Percentiles rank a stretch among this genome's conserved stretches.
phyloP scores from a whole-genome alignment of 805 yeast species.

The Sungouiella thailandica region DNA sequence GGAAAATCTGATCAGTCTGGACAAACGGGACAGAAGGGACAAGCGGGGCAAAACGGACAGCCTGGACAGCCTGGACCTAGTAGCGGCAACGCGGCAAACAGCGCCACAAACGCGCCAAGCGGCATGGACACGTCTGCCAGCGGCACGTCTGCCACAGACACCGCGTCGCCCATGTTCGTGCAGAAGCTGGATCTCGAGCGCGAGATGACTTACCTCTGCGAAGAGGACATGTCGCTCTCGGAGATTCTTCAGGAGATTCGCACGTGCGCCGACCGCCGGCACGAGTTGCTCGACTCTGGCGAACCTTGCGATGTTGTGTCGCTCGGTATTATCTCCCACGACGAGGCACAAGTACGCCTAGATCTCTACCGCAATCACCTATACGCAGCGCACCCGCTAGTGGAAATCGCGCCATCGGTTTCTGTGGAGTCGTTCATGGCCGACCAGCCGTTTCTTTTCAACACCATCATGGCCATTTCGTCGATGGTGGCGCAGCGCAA shows the following conservation, averaged over 20 bases:
- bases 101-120: not conserved
- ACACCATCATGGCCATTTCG: slow-evolving; percentile 59
- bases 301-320: slow-evolving; percentile 46
- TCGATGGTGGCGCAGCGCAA: slow-evolving; percentile 37
- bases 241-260: slow-evolving; percentile 44
- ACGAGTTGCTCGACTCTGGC: slow-evolving; percentile 22
- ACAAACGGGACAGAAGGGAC: not conserved
- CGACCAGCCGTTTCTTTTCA: slow-evolving; percentile 56
- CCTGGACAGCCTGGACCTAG: not conserved
- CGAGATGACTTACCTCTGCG: slow-evolving; percentile 35
- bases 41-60: not conserved
- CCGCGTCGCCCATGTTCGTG: slow-evolving; percentile 20
- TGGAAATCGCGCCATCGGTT: slow-evolving; percentile 44
- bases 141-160: slow-evolving; percentile 1
- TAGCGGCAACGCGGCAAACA: not conserved
- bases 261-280: slow-evolving; percentile 40
- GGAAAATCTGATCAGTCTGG: no score
- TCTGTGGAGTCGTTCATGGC: slow-evolving; percentile 45
- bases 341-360: slow-evolving; percentile 56
- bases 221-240: slow-evolving; percentile 30
- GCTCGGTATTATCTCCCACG: slow-evolving; percentile 50
- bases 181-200: slow-evolving; percentile 35
- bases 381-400: slow-evolving; percentile 49
- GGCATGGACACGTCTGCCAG: not conserved
- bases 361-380: slow-evolving; percentile 44